Percentiles rank a stretch among this genome's conserved stretches.
Conservation (phyloP, 208 protist genomes). For the Crithidia brevicula region DNA sequence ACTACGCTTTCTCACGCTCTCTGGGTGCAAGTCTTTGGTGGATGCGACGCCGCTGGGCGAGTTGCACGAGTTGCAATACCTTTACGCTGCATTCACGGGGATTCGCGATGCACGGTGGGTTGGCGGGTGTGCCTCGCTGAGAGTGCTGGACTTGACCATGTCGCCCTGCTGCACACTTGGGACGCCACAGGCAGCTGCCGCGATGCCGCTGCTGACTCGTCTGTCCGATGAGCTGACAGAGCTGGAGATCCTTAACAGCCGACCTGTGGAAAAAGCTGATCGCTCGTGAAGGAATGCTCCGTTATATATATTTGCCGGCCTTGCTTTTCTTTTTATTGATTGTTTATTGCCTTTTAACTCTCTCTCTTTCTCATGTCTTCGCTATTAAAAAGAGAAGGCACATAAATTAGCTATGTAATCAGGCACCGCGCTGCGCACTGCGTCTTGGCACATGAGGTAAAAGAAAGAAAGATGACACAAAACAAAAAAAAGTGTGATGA, state of each 20-base stretch:
- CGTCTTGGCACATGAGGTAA: too few relatives aligned
- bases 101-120: slow-evolving; percentile 16
- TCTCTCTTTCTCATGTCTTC: too few relatives aligned
- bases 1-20: slow-evolving; percentile 8
- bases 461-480: too few relatives aligned
- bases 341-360: too few relatives aligned
- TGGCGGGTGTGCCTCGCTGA: slow-evolving; percentile 8
- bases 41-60: slow-evolving; percentile 12
- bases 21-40: slow-evolving; percentile 4
- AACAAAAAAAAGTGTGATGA: too few relatives aligned
- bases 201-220: neutral
- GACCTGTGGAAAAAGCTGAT: slow-evolving; percentile 6
- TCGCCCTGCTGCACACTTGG: slow-evolving; percentile 17
- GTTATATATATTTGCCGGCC: neutral
- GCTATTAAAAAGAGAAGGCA: too few relatives aligned
- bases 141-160: slow-evolving; percentile 16
- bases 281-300: too few relatives aligned
- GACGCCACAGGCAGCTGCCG: neutral
- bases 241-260: slow-evolving; percentile 20
- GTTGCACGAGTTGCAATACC: slow-evolving; percentile 85
- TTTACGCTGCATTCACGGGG: slow-evolving; percentile 85
- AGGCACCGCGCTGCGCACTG: too few relatives aligned
- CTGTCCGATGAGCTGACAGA: slow-evolving; percentile 13
- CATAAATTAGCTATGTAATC: too few relatives aligned
- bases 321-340: neutral